Evolutionary conservation across 108 stramenopile genomes (phyloP).

Genomic region (Cyclotella cryptica): DNA sequence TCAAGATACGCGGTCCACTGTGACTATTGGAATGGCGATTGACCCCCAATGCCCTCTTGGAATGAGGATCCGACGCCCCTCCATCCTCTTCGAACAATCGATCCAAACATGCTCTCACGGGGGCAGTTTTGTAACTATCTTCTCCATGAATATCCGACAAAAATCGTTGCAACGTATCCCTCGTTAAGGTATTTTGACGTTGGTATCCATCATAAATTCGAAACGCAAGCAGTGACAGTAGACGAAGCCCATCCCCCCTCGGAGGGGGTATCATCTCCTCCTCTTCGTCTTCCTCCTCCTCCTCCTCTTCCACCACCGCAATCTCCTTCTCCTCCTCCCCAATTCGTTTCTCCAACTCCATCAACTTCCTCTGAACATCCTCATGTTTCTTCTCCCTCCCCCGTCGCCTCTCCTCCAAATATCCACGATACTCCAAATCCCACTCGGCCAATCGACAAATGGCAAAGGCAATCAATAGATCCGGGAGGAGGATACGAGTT

Average conservation of each 20-base stretch:
- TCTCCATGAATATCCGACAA: constrained; percentile 85
- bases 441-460: constrained; percentile 64
- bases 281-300: neutral
- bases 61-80: constrained; percentile 20
- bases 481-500: constrained; percentile 65
- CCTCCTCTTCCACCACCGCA: neutral
- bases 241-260: constrained; percentile 37
- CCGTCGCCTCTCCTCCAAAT: constrained; percentile 32
- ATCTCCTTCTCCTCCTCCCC: constrained; percentile 19
- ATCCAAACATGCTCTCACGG: constrained; percentile 56
- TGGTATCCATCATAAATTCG: constrained; percentile 85
- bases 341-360: constrained; percentile 40
- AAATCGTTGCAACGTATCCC: constrained; percentile 87
- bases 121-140: constrained; percentile 67
- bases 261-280: constrained; percentile 18
- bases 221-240: constrained; percentile 58
- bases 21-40: constrained; percentile 3
- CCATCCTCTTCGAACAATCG: constrained; percentile 53
- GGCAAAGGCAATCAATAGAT: constrained; percentile 78
- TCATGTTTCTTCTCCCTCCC: constrained; percentile 24
- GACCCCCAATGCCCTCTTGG: constrained; percentile 31
- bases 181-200: constrained; percentile 66
- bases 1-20: constrained; percentile 26
- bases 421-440: constrained; percentile 50
- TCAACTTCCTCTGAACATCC: constrained; percentile 29